Evolutionary conservation across 495 filamentous ascomycete species (phyloP), one percentile per base, ranked within the genome.

Genomic region (Xylaria curta): DNA sequence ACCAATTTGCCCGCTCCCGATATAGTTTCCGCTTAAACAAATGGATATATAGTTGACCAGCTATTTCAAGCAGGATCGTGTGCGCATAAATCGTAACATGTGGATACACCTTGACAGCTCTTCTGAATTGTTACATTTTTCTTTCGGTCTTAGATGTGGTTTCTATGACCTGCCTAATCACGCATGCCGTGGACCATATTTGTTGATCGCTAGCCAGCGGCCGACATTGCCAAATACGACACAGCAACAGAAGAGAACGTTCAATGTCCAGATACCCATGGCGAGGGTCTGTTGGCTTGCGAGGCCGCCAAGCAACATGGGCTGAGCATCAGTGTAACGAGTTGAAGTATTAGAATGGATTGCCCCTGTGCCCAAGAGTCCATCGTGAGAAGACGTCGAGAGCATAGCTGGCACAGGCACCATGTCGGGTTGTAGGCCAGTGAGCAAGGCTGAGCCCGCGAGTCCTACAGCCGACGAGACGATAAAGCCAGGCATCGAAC

Each of bases 221-320:
- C 96, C 96, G 76, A 98, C 92, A 80, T 97, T 98, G 31, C 96
- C 96, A 87, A 99, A 98, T 81, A 94, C 98, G 36, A 98, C 91
- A 73, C 93, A 93, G 64, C 91, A 93, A 79, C 96, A 97, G 83
- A 98, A 99, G 74, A 99, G 78, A 42, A 98, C 94, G 78, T 92
- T 97, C 36, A 93, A 85, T 73, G 97, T 89, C 95, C 96, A 99
- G 12, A 93, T 93, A 38, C 88, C 87, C 46, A 91, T 90, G 15
- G 92, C 95, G 28, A 97, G 82, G 68, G 84, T 91, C 79, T 97
- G 94, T 72, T 91, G 89, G 53, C 87, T 91, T 1, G 93, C 83
- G 3, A 90, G 75, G 8, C 87, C 88, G 26, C 81, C 85, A 58
- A 91, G 75, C 13, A 85, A 67, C 51, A 70, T 68, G 3, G 54